Percentiles rank a stretch among this genome's conserved stretches.
Conservation (phyloP, 2,329 filamentous ascomycete species). For the Diaporthe ampelina region DNA sequence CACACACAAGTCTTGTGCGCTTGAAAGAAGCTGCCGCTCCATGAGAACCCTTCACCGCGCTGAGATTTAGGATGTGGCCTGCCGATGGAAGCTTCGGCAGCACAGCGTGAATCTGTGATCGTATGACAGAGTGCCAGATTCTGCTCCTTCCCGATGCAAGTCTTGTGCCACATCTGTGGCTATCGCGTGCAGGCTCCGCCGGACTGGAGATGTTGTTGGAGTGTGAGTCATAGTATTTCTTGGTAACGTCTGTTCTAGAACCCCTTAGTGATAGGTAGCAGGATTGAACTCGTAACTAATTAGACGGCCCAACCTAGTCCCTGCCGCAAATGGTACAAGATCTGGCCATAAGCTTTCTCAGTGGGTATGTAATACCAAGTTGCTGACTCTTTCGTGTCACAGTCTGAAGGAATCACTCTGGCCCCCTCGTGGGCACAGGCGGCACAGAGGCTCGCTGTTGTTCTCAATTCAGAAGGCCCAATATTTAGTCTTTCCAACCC, state of each 20-base stretch:
- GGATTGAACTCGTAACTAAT: not conserved
- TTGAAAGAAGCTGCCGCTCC: no score
- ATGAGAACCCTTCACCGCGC: not conserved
- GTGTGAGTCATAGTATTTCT: no score
- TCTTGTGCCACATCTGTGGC: not conserved
- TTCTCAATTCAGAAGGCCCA: not conserved
- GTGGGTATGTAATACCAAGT: no score
- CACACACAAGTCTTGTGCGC: no score
- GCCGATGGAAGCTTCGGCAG: not conserved
- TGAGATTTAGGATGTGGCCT: no score
- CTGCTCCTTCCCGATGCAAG: conserved; percentile 10
- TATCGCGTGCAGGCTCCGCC: not conserved
- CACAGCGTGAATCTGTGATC: conserved; percentile 7
- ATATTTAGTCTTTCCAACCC: not conserved
- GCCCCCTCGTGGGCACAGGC: not conserved
- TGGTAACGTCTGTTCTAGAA: no score
- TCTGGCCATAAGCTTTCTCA: not conserved
- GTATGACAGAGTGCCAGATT: conserved; percentile 24
- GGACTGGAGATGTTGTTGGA: not conserved
- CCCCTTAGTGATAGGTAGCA: not conserved
- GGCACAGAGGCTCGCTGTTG: no score
- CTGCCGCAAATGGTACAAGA: not conserved
- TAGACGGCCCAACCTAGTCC: accelerated
- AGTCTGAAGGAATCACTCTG: no score
- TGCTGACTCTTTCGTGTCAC: not conserved